A percentile compares a stretch with the other conserved stretches of the same genome.
phyloP scores from a whole-genome alignment of 2,329 filamentous ascomycete genomes.

The Fusarium anguioides region DNA sequence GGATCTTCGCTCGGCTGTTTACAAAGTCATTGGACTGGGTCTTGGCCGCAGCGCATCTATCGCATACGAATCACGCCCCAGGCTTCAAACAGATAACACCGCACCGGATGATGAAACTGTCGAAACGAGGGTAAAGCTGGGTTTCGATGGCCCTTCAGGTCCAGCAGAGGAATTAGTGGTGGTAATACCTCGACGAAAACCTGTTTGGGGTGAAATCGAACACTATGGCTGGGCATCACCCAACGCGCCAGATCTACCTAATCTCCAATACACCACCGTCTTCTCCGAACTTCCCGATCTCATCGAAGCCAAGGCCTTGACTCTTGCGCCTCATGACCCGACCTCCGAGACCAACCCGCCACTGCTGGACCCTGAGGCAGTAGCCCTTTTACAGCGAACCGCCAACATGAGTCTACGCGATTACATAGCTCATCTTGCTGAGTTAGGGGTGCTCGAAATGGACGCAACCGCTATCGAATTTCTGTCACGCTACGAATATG shows the following conservation, averaged over 20 bases:
- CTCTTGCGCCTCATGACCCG: constrained; percentile 73
- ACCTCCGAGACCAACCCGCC: constrained; percentile 53
- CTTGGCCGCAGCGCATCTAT: constrained; percentile 83
- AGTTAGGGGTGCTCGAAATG: constrained; percentile 69
- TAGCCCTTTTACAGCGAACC: constrained; percentile 77
- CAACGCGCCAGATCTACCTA: constrained; percentile 76
- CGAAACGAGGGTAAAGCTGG: constrained; percentile 35
- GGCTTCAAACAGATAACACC: constrained; percentile 39
- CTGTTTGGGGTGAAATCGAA: constrained; percentile 82
- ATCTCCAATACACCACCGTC: constrained; percentile 85
- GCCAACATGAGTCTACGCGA: constrained; percentile 79
- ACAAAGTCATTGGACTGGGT: constrained; percentile 78
- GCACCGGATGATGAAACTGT: constrained; percentile 30
- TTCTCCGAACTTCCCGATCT: constrained; percentile 87
- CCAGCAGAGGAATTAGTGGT: constrained; percentile 55
- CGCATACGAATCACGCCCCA: constrained; percentile 70
- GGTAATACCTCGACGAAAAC: constrained; percentile 61
- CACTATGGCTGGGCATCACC: constrained; percentile 93
- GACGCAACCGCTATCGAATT: constrained; percentile 68
- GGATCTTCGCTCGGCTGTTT: constrained; percentile 80
- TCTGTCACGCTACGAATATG: constrained; percentile 80
- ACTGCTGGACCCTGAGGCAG: constrained; percentile 72
- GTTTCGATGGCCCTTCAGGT: constrained; percentile 51
- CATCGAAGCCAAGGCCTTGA: constrained; percentile 93
- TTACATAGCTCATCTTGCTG: constrained; percentile 78